A percentile compares a stretch with the other conserved stretches of the same genome.
These are phyloP conservation scores for Iberis pinnata DNA, from an alignment of 345 rosid genomes.

Conservation along the genomic window DNA sequence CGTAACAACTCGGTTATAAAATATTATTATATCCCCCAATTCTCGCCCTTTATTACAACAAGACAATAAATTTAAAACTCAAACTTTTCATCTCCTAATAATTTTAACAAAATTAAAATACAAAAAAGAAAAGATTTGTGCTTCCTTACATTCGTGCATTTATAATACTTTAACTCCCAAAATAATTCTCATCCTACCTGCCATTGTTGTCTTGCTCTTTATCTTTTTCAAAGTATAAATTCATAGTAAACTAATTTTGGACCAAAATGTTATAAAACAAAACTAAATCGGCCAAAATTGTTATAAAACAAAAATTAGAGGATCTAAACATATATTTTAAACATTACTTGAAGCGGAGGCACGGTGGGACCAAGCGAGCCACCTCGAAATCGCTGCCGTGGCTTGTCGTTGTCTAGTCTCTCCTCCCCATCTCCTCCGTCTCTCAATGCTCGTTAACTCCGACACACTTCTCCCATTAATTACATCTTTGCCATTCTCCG, in stretches of 20 bases:
- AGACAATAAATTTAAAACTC: slow-evolving; percentile 14
- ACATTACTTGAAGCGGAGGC: slow-evolving; percentile 22
- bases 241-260: slow-evolving; percentile 11
- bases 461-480: slow-evolving; percentile 67
- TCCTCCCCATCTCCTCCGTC: slow-evolving; percentile 38
- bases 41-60: slow-evolving; percentile 32
- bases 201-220: slow-evolving; percentile 17
- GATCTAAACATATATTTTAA: slow-evolving; percentile 1
- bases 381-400: slow-evolving; percentile 41
- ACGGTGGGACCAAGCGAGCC: slow-evolving; percentile 37
- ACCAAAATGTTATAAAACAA: slow-evolving; percentile 2
- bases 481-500: slow-evolving; percentile 43
- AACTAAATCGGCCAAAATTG: slow-evolving; percentile 15
- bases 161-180: slow-evolving; percentile 9
- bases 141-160: slow-evolving; percentile 31
- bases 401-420: slow-evolving; percentile 38
- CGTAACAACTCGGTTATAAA: too few species aligned
- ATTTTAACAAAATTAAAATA: slow-evolving; percentile 15
- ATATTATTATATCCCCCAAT: slow-evolving; percentile 29
- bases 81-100: slow-evolving; percentile 4
- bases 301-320: slow-evolving; percentile 8
- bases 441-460: slow-evolving; percentile 59
- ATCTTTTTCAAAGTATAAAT: too few species aligned
- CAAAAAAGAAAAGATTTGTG: slow-evolving; percentile 5
- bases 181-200: slow-evolving; percentile 4